Evolutionary conservation across 2,329 filamentous ascomycete species (phyloP).

Genomic region (Pestalotiopsis sp.): DNA sequence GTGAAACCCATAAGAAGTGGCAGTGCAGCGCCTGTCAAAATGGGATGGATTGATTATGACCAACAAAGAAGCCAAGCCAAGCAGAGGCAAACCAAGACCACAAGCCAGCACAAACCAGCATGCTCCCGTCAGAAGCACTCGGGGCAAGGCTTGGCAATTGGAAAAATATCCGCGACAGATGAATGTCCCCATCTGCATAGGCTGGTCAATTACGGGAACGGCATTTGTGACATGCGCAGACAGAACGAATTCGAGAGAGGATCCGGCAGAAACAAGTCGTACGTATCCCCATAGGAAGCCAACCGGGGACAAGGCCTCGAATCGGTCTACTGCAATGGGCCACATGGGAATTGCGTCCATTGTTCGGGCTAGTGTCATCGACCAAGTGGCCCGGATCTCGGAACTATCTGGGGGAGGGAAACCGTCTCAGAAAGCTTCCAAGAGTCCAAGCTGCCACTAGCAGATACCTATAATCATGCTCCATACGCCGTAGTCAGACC

Average conservation of each 20-base stretch:
- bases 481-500: neutral
- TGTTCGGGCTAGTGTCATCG: neutral
- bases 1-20: slow-evolving; percentile 12
- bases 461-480: too few species aligned
- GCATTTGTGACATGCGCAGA: neutral
- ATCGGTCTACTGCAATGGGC: neutral
- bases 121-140: neutral
- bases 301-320: neutral
- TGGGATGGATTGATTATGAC: neutral
- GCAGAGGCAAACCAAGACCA: neutral
- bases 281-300: neutral
- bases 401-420: neutral
- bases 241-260: neutral
- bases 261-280: neutral
- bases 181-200: too few species aligned
- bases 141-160: neutral
- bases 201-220: neutral
- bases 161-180: neutral
- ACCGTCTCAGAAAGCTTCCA: neutral
- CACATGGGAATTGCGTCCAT: neutral
- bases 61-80: neutral
- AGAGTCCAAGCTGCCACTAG: neutral
- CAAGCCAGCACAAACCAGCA: neutral
- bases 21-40: slow-evolving; percentile 8
- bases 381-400: neutral